Evolutionary conservation across 305 asterid species (phyloP).

Genomic region (Fraxinus nigra): DNA sequence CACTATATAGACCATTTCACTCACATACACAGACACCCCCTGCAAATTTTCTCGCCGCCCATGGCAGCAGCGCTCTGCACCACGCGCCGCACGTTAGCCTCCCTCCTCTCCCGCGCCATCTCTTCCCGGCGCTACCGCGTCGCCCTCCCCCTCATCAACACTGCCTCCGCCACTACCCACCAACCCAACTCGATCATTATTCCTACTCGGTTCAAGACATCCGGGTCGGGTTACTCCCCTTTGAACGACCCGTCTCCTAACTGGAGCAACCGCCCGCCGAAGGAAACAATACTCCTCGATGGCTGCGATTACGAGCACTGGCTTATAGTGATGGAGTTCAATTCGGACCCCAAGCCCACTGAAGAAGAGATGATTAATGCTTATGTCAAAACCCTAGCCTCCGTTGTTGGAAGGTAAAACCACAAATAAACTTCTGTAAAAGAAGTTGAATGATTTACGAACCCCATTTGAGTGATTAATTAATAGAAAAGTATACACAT

Average conservation of each 20-base stretch:
- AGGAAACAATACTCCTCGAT: constrained; percentile 78
- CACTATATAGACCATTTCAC: background rate
- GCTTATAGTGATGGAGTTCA: constrained; percentile 85
- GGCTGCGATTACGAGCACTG: constrained; percentile 96
- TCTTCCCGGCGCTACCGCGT: constrained; percentile 46
- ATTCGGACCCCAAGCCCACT: constrained; percentile 61
- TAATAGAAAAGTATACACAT: background rate
- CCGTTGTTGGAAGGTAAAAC: constrained; percentile 70
- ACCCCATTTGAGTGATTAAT: background rate
- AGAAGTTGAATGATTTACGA: background rate
- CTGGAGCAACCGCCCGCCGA: constrained; percentile 97
- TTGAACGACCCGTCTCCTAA: constrained; percentile 91
- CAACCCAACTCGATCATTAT: constrained; percentile 10
- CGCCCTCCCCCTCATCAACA: constrained; percentile 29
- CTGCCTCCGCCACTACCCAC: constrained; percentile 19
- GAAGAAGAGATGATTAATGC: constrained; percentile 67
- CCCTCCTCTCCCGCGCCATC: constrained; percentile 28
- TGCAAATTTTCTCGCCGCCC: background rate
- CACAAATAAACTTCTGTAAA: background rate
- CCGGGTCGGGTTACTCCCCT: constrained; percentile 81
- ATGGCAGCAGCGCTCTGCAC: constrained; percentile 61
- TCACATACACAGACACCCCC: background rate
- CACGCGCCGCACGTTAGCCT: constrained; percentile 59
- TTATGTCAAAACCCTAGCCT: constrained; percentile 78
- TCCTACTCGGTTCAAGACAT: constrained; percentile 49